These are phyloP conservation scores for Aschersonia sp. DNA, from an alignment of 2,329 filamentous ascomycete species.

Conservation along the genomic window DNA sequence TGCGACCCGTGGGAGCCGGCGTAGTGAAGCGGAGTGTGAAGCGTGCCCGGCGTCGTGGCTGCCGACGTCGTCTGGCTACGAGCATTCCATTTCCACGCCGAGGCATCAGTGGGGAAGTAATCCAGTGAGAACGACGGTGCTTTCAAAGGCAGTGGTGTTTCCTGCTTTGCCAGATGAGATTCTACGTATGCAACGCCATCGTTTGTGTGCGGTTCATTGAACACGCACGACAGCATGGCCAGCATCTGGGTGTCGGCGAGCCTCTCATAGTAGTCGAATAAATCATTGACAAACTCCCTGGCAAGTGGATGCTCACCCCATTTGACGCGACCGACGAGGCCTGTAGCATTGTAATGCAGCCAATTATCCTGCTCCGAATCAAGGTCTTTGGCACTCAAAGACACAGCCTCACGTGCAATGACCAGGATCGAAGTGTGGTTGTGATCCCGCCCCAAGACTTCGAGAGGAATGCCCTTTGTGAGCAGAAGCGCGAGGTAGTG, in stretches of 20 bases:
- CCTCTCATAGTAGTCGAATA: slow-evolving; percentile 50
- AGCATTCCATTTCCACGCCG: slow-evolving; percentile 41
- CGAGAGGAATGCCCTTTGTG: slow-evolving; percentile 59
- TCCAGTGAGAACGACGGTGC: slow-evolving; percentile 52
- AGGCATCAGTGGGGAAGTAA: slow-evolving; percentile 47
- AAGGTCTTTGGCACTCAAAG: slow-evolving; percentile 12
- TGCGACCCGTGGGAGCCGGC: slow-evolving; percentile 44
- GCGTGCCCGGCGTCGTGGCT: slow-evolving; percentile 41
- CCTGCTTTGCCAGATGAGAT: slow-evolving; percentile 39
- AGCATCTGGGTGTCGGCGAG: slow-evolving; percentile 55
- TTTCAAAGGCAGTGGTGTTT: slow-evolving; percentile 50
- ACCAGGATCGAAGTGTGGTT: slow-evolving; percentile 49
- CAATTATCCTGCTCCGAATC: background rate
- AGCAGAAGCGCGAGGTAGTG: slow-evolving; percentile 64
- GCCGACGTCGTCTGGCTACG: slow-evolving; percentile 39
- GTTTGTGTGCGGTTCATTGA: slow-evolving; percentile 43
- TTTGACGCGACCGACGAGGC: slow-evolving; percentile 45
- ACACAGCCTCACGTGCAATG: slow-evolving; percentile 48
- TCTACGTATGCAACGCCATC: slow-evolving; percentile 43
- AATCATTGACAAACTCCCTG: slow-evolving; percentile 41
- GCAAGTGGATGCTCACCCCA: slow-evolving; percentile 55
- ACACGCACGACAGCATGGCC: slow-evolving; percentile 57
- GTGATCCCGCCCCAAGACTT: slow-evolving; percentile 41
- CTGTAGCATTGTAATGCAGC: slow-evolving; percentile 7
- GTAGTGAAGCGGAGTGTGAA: slow-evolving; percentile 38